phyloP scores from a whole-genome alignment of 176 grass and related monocot species.

The Dactylis glomerata region DNA sequence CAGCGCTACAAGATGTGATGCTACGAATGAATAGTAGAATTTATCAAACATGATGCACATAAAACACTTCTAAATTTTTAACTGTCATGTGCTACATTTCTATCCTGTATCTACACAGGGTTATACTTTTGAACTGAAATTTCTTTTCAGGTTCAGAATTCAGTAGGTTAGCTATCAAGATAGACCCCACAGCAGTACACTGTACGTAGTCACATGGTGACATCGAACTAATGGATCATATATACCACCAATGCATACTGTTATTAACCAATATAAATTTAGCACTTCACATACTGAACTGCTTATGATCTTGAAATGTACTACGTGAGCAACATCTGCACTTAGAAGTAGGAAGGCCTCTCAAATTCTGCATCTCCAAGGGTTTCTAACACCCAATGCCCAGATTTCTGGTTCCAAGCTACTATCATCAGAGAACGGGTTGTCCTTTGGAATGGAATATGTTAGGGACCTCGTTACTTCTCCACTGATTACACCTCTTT shows the following conservation, averaged over 20 bases:
- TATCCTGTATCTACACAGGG: no score
- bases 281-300: not conserved
- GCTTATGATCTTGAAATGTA: constrained; percentile 17
- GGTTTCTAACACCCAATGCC: constrained; percentile 87
- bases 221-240: constrained; percentile 7
- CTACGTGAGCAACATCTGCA: constrained; percentile 80
- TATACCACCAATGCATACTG: not conserved
- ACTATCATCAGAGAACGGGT: constrained; percentile 55
- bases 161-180: not conserved
- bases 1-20: no score
- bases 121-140: not conserved
- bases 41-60: no score
- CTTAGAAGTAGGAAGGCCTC: constrained; percentile 88
- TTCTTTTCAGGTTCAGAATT: not conserved
- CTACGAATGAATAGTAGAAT: no score
- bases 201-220: not conserved
- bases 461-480: no score
- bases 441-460: constrained; percentile 93
- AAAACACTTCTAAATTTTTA: no score
- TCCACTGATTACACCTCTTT: no score
- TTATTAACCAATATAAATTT: not conserved
- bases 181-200: not conserved
- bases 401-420: constrained; percentile 69
- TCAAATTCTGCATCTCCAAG: constrained; percentile 86
- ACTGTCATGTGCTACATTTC: no score